These are phyloP conservation scores for Eimeria maxima DNA, from an alignment of 169 alveolate species.

Conservation along the genomic window DNA sequence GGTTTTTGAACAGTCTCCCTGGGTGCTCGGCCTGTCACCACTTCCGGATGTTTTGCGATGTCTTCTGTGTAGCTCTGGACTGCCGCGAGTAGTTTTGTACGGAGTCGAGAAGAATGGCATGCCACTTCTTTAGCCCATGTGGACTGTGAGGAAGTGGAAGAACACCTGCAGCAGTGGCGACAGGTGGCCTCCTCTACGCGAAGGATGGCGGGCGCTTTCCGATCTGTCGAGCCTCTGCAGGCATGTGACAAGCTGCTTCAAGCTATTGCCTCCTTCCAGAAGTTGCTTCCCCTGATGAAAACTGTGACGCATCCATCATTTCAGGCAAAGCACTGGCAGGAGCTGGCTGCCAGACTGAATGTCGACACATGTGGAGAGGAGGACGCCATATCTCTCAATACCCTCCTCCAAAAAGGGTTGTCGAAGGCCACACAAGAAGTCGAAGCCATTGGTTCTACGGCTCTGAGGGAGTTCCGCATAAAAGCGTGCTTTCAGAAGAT, in stretches of 20 bases:
- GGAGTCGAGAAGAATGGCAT: constrained; percentile 49
- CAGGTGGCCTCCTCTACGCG: constrained; percentile 65
- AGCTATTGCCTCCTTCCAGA: constrained; percentile 61
- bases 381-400: constrained; percentile 78
- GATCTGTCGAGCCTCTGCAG: constrained; percentile 67
- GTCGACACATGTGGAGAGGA: background rate
- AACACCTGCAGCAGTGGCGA: constrained; percentile 69
- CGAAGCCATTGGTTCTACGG: constrained; percentile 85
- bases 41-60: background rate
- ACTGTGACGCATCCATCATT: constrained; percentile 63
- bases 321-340: constrained; percentile 72
- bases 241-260: constrained; percentile 72
- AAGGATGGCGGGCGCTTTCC: constrained; percentile 54
- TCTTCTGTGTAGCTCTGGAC: constrained; percentile 61
- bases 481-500: constrained; percentile 75
- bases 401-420: constrained; percentile 84
- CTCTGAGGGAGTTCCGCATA: constrained; percentile 42
- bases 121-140: constrained; percentile 4
- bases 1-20: background rate
- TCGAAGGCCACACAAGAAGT: constrained; percentile 84
- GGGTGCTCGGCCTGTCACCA: background rate
- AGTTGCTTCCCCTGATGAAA: constrained; percentile 59
- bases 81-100: constrained; percentile 30
- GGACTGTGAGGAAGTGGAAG: constrained; percentile 64
- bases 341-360: constrained; percentile 23